Evolutionary conservation across 2,329 filamentous ascomycete species (phyloP).

Genomic region (Colletotrichum destructivum): DNA sequence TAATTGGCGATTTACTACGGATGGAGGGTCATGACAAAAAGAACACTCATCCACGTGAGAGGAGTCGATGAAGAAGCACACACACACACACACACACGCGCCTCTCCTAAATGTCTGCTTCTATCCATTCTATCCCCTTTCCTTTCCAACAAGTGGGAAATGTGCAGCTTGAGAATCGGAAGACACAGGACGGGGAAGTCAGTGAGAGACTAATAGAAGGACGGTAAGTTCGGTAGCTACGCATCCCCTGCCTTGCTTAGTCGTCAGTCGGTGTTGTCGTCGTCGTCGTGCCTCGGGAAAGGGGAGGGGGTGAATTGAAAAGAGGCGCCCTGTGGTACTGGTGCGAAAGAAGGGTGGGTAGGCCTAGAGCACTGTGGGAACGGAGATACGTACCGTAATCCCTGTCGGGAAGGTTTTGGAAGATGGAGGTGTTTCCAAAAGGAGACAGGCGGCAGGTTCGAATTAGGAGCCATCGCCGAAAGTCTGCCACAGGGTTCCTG

Average conservation of each 20-base stretch:
- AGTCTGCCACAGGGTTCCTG: constrained; percentile 26
- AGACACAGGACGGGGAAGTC: neutral
- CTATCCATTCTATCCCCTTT: neutral
- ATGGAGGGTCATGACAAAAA: neutral
- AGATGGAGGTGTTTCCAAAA: neutral
- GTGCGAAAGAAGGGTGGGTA: constrained; percentile 2
- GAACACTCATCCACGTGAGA: neutral
- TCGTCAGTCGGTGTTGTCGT: neutral
- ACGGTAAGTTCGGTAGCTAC: neutral
- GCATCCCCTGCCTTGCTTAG: neutral
- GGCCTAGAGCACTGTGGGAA: constrained; percentile 12
- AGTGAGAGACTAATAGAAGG: neutral
- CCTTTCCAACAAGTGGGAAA: neutral
- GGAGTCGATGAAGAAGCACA: constrained; percentile 3
- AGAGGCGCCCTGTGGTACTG: constrained; percentile 22
- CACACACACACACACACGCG: too few relatives aligned
- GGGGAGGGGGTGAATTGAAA: neutral
- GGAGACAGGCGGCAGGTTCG: constrained; percentile 20
- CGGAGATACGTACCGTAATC: constrained; percentile 12
- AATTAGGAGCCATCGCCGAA: constrained; percentile 11
- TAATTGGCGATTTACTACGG: constrained; percentile 12
- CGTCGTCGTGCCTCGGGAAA: constrained; percentile 6
- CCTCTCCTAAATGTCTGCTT: neutral
- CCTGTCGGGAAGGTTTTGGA: constrained; percentile 11
- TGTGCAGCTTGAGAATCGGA: neutral